Evolutionary conservation across 352 stramenopile species (phyloP).

Genomic region (Globisporangium lucens): DNA sequence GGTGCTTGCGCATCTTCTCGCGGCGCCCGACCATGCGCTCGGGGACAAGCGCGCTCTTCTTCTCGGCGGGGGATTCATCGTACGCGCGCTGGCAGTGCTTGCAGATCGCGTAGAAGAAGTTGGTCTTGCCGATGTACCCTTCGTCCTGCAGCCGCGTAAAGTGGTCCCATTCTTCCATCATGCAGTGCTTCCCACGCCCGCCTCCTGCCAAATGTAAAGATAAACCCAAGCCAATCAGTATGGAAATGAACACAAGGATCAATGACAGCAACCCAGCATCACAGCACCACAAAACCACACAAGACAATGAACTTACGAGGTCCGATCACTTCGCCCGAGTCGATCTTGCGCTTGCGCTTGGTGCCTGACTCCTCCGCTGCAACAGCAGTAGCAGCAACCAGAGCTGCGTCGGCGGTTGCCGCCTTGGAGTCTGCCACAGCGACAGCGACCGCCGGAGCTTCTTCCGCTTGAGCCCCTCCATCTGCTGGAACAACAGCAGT

Average conservation of each 20-base stretch:
- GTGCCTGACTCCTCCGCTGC: conserved; percentile 13
- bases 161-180: conserved; percentile 83
- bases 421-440: neutral
- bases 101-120: conserved; percentile 76
- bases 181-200: conserved; percentile 68
- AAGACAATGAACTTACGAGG: conserved; percentile 20
- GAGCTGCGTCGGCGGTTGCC: neutral
- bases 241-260: neutral
- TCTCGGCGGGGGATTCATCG: conserved; percentile 49
- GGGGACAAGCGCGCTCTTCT: conserved; percentile 48
- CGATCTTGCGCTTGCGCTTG: conserved; percentile 54
- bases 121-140: conserved; percentile 81
- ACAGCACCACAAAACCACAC: neutral
- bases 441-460: neutral
- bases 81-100: conserved; percentile 66
- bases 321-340: conserved; percentile 29
- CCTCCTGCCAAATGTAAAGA: conserved; percentile 18
- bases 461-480: neutral
- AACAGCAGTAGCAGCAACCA: conserved; percentile 13
- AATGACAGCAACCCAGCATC: neutral
- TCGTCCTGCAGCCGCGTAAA: conserved; percentile 72
- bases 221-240: neutral
- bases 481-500: neutral
- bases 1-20: conserved; percentile 79
- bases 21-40: conserved; percentile 69